phyloP scores from a whole-genome alignment of 2,329 filamentous ascomycete species.

The Parastagonospora avenae region DNA sequence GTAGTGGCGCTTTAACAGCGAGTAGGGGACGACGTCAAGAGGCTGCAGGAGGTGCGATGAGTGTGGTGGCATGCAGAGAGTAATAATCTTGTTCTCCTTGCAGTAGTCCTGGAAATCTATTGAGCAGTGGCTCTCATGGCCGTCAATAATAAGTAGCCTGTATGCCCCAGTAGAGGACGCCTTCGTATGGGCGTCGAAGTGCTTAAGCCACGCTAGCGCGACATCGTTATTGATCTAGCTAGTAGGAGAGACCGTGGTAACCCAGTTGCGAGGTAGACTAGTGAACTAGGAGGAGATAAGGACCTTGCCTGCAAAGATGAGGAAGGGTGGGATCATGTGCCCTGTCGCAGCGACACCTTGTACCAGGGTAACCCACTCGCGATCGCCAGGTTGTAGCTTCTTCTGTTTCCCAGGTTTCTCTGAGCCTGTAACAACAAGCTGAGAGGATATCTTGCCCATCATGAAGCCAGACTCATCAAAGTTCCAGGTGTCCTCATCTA shows the following conservation, averaged over 20 bases:
- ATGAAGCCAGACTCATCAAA: constrained; percentile 18
- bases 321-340: constrained; percentile 13
- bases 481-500: no score
- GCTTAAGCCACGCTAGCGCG: constrained; percentile 38
- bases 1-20: constrained; percentile 24
- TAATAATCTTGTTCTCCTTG: constrained; percentile 3
- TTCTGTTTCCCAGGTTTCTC: constrained; percentile 21
- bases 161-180: constrained; percentile 31
- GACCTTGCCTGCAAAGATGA: constrained; percentile 17
- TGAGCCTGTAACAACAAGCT: constrained; percentile 31
- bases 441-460: constrained; percentile 32
- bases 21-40: background rate
- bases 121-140: constrained; percentile 44
- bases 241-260: constrained; percentile 34
- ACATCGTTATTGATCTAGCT: constrained; percentile 45
- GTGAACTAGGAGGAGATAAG: constrained; percentile 5
- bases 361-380: constrained; percentile 32
- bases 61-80: background rate
- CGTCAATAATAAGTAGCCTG: constrained; percentile 47
- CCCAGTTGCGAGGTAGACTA: constrained; percentile 24
- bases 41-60: background rate
- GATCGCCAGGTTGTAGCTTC: constrained; percentile 28
- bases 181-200: background rate
- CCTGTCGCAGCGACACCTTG: constrained; percentile 11
- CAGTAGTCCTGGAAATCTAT: background rate